A percentile compares a stretch with the other conserved stretches of the same genome.
Evolutionary conservation across 352 stramenopile species (phyloP).

Genomic region (Phytophthora pseudosyringae): DNA sequence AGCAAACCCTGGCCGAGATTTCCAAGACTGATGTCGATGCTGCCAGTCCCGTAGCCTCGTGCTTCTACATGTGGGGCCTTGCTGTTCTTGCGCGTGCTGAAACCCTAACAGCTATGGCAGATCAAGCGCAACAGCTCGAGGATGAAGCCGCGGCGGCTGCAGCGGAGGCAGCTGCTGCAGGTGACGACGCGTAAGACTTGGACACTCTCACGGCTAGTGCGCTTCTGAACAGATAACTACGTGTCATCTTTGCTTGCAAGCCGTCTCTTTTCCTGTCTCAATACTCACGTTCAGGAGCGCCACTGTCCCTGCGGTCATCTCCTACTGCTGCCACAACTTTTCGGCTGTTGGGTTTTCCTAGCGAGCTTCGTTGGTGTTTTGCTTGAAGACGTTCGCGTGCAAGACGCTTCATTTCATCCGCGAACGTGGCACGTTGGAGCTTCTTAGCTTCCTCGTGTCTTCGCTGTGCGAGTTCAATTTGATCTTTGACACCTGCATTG

Average conservation of each 20-base stretch:
- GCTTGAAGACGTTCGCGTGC: constrained; percentile 27
- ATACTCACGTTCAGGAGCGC: constrained; percentile 8
- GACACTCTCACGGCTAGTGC: not conserved
- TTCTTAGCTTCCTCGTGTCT: constrained; percentile 27
- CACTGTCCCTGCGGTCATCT: constrained; percentile 7
- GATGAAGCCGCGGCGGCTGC: constrained; percentile 39
- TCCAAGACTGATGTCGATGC: constrained; percentile 61
- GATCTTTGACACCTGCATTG: constrained; percentile 18
- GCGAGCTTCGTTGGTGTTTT: constrained; percentile 25
- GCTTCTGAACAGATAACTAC: not conserved
- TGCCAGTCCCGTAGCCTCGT: constrained; percentile 49
- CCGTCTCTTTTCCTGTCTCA: constrained; percentile 2
- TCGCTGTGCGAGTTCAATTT: constrained; percentile 19
- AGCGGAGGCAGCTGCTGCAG: constrained; percentile 21
- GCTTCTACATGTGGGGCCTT: constrained; percentile 63
- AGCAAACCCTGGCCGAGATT: constrained; percentile 52
- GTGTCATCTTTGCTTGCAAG: not conserved
- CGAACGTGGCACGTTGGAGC: constrained; percentile 31
- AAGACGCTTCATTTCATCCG: constrained; percentile 38
- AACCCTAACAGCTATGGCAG: constrained; percentile 47
- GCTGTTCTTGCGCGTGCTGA: constrained; percentile 60
- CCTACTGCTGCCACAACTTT: constrained; percentile 22
- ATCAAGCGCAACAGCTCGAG: constrained; percentile 49
- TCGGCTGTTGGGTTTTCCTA: constrained; percentile 12
- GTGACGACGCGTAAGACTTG: constrained; percentile 18